A percentile compares a stretch with the other conserved stretches of the same genome.
Conservation (phyloP, 768 basidiomycete genomes). For the Suillus bovinus region DNA sequence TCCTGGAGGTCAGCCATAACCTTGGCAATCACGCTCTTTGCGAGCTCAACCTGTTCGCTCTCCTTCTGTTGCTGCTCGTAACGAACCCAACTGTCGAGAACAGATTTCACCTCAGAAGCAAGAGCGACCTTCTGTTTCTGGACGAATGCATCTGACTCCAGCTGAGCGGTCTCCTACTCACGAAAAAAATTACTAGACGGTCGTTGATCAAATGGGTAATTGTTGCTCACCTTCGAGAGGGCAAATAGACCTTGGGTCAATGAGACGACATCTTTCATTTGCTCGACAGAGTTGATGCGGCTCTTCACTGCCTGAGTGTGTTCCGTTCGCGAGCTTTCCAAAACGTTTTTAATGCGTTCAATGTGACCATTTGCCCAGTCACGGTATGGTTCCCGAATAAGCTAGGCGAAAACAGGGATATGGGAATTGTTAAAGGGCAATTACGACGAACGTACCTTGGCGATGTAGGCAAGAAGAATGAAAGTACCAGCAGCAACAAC, state of each 20-base stretch:
- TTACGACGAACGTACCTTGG: slow-evolving; percentile 54
- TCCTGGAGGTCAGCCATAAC: slow-evolving; percentile 83
- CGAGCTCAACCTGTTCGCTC: slow-evolving; percentile 91
- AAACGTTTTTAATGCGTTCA: slow-evolving; percentile 76
- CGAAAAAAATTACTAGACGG: not conserved
- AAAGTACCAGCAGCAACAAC: slow-evolving; percentile 83
- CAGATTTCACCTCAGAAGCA: slow-evolving; percentile 87
- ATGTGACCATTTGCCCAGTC: slow-evolving; percentile 93
- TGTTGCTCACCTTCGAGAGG: slow-evolving; percentile 74
- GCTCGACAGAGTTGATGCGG: slow-evolving; percentile 86
- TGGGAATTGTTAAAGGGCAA: slow-evolving; percentile 6
- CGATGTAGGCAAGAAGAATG: slow-evolving; percentile 81
- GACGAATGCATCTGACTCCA: slow-evolving; percentile 88
- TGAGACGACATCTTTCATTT: slow-evolving; percentile 95
- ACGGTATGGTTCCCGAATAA: slow-evolving; percentile 82
- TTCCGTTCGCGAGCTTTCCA: slow-evolving; percentile 78
- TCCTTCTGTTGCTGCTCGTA: slow-evolving; percentile 97
- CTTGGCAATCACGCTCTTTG: slow-evolving; percentile 84
- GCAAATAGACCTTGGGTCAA: slow-evolving; percentile 90
- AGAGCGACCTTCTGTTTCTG: slow-evolving; percentile 88
- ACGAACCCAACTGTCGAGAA: slow-evolving; percentile 97
- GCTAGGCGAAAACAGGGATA: slow-evolving; percentile 41
- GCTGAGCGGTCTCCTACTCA: slow-evolving; percentile 81
- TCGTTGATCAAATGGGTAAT: not conserved
- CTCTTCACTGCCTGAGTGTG: slow-evolving; percentile 94